Base-by-base conservation (phyloP, 192 early-diverging fungal species). In the Coemansia sp. region DNA sequence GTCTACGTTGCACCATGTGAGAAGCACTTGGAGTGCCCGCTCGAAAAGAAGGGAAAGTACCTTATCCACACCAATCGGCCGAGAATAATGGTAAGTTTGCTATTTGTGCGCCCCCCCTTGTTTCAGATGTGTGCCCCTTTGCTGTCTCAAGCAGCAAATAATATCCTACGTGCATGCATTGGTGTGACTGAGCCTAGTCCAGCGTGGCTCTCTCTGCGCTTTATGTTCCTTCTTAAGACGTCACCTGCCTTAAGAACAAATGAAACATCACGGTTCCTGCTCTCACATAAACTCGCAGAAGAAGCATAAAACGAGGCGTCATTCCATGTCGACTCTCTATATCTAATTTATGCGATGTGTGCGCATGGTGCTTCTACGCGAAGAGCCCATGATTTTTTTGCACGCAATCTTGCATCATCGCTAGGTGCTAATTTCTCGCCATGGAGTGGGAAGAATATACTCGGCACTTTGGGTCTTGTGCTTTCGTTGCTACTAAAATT, bases 1-100 rank as follows among this genome's bases (percentile, higher is more conserved):
- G 72, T 82, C 13, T 82, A 82, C 45, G 79, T 82, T 36, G 79
- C 79, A 14, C 79, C 79, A 28, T 82, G 70, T 61, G 79, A 82
- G 69, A 61, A 59, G 26, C 74, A 68, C 38, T 59, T 76, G 6
- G 79, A 76, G 39, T 82, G 79, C 57, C 79, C 79, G 26, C 65
- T 77, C 25, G 75, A 77, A 52, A 82, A 68, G 58, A 69, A 73
- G 72, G 79, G 79, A 63, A 73, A 69, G 25, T 82, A 82, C 63
- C 62, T 82, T 34, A 68, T 82, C 16, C 79, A 82, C 63, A 77
- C 73, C 11, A 75, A 76, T 71, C 64, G 68, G 70, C 68, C 73
- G 4, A 76, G 76, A 38, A 82, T 82, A 59, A 82, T 77, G 71
- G 77, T 80, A 75, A 74, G 77, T 70, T 20, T 55, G 50, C 31